Conservation (phyloP, 352 stramenopile genomes). For the Globisporangium abappressorium region DNA sequence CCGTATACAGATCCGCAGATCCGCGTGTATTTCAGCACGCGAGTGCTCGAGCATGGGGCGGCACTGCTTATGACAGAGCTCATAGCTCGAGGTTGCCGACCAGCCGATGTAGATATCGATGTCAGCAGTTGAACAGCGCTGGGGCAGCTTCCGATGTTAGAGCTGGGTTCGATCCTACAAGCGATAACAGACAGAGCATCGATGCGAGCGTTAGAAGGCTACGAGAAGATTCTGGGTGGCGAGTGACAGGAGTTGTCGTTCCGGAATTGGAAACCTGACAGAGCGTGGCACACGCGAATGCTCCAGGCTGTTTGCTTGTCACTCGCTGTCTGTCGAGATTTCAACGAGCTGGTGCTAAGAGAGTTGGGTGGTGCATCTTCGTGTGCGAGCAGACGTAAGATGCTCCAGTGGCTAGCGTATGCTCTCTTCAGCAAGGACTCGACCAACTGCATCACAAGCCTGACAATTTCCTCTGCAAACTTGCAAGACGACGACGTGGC, state of each 20-base stretch:
- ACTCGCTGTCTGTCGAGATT: not conserved
- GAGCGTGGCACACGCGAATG: not conserved
- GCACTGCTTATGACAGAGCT: not conserved
- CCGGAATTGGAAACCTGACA: not conserved
- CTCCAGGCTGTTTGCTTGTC: not conserved
- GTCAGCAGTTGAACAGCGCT: not conserved
- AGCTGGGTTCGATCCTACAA: not conserved
- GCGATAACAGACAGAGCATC: not conserved
- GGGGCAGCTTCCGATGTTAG: not conserved
- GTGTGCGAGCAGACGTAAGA: not conserved
- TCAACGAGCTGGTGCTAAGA: not conserved
- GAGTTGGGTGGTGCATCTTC: not conserved
- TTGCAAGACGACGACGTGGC: constrained; percentile 18
- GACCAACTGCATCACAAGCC: not conserved
- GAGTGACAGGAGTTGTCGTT: not conserved
- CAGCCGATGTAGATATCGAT: not conserved
- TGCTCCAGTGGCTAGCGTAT: constrained; percentile 13
- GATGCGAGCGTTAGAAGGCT: not conserved
- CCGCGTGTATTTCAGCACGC: not conserved
- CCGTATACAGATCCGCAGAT: not conserved
- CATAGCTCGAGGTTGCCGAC: not conserved
- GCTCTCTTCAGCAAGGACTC: constrained; percentile 15
- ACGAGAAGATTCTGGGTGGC: not conserved
- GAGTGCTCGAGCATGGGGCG: not conserved
- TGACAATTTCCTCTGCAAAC: not conserved